These are phyloP conservation scores for Kuraishia ogatae DNA, from an alignment of 805 yeast species.

Conservation along the genomic window DNA sequence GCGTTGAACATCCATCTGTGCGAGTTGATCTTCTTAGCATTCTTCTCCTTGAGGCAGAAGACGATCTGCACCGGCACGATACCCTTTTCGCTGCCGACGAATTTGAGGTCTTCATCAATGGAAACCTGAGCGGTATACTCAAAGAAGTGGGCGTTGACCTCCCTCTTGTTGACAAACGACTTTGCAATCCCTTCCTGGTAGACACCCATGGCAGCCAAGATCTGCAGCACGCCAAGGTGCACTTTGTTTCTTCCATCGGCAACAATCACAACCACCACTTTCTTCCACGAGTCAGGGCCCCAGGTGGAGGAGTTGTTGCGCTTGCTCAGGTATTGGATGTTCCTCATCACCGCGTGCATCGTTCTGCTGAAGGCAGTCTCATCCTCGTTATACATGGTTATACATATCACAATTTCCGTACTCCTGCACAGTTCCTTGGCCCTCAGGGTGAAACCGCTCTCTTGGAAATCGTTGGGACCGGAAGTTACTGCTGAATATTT, in stretches of 20 bases:
- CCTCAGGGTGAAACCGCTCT: conserved; percentile 77
- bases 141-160: conserved; percentile 88
- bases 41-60: conserved; percentile 87
- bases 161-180: conserved; percentile 83
- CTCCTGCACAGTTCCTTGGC: conserved; percentile 84
- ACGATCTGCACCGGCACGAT: conserved; percentile 91
- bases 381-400: conserved; percentile 97
- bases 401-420: conserved; percentile 84
- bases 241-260: conserved; percentile 94
- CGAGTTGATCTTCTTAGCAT: conserved; percentile 90
- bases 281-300: conserved; percentile 98
- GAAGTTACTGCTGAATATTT: conserved; percentile 95
- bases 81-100: conserved; percentile 84
- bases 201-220: conserved; percentile 89
- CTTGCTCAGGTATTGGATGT: conserved; percentile 78
- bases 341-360: conserved; percentile 88
- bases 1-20: conserved; percentile 98
- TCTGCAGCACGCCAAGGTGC: conserved; percentile 74
- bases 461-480: conserved; percentile 78
- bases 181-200: conserved; percentile 97
- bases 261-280: conserved; percentile 83
- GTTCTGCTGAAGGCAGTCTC: conserved; percentile 87
- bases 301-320: conserved; percentile 79
- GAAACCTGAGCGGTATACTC: conserved; percentile 96
- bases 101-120: conserved; percentile 78